Conservation (phyloP, 768 basidiomycete genomes). For the Lactarius deliciosus region DNA sequence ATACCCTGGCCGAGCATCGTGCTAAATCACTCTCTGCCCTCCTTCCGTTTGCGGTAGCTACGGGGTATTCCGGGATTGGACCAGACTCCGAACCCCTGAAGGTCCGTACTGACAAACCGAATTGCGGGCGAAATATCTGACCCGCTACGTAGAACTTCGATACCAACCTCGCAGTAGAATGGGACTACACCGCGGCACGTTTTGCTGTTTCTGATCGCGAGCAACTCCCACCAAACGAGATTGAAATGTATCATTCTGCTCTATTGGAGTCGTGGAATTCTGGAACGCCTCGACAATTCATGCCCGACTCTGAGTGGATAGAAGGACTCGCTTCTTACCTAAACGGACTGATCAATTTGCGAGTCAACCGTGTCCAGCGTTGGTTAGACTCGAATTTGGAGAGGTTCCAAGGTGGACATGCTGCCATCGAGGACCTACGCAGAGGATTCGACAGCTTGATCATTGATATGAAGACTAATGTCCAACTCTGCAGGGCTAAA, state of each 20-base stretch:
- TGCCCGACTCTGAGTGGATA: constrained; percentile 46
- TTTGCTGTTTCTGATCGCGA: constrained; percentile 37
- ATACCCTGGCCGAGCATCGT: constrained; percentile 51
- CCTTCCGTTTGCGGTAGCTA: constrained; percentile 49
- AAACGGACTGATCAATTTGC: constrained; percentile 40
- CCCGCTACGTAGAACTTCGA: constrained; percentile 48
- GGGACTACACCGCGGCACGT: constrained; percentile 38
- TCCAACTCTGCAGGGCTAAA: constrained; percentile 50
- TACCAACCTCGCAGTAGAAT: constrained; percentile 44
- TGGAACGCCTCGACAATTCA: constrained; percentile 37
- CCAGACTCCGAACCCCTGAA: constrained; percentile 51
- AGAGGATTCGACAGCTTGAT: constrained; percentile 44
- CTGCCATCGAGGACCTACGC: constrained; percentile 47
- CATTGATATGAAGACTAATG: constrained; percentile 46
- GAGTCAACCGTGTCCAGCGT: constrained; percentile 48
- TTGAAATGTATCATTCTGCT: constrained; percentile 33
- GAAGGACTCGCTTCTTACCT: constrained; percentile 42
- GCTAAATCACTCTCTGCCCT: constrained; percentile 39
- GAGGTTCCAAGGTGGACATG: constrained; percentile 46
- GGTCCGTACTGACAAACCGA: constrained; percentile 34
- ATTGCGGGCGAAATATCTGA: not conserved
- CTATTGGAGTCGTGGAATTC: constrained; percentile 37
- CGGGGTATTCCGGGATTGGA: constrained; percentile 47
- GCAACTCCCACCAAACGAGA: constrained; percentile 25
- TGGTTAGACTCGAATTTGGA: constrained; percentile 53